phyloP scores from a whole-genome alignment of 495 filamentous ascomycete species.

The Diplogelasinospora grovesii region DNA sequence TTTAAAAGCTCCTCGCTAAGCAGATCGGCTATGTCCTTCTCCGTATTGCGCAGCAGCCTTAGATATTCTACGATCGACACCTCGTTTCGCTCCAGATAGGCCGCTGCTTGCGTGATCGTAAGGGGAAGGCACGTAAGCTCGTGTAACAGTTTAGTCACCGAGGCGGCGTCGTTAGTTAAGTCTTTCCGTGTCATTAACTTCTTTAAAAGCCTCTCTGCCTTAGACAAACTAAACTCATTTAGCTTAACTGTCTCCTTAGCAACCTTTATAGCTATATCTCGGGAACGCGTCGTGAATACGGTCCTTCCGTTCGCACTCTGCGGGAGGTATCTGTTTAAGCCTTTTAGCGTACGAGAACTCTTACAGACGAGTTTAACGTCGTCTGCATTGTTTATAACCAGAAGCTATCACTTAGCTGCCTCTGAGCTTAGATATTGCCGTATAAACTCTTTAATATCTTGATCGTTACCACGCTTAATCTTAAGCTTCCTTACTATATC shows the following conservation, averaged over 20 bases:
- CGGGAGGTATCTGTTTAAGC: conserved; percentile 25
- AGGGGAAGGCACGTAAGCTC: conserved; percentile 36
- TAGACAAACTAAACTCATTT: conserved; percentile 16
- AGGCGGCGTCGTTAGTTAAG: conserved; percentile 1
- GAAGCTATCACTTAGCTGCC: conserved; percentile 20
- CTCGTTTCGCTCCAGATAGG: conserved; percentile 38
- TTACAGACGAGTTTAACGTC: conserved; percentile 16
- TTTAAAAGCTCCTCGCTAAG: conserved; percentile 47
- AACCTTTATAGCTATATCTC: conserved; percentile 16
- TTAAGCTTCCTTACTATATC: conserved; percentile 27
- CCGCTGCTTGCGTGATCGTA: conserved; percentile 40
- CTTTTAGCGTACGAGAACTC: conserved; percentile 8
- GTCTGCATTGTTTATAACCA: conserved; percentile 32
- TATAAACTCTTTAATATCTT: conserved; percentile 17
- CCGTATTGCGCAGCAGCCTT: conserved; percentile 32
- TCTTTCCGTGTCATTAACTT: conserved; percentile 10
- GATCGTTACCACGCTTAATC: conserved; percentile 3
- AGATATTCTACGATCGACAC: conserved; percentile 36
- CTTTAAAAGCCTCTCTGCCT: conserved; percentile 14
- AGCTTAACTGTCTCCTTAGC: conserved; percentile 19
- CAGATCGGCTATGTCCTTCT: conserved; percentile 31
- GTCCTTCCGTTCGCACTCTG: conserved; percentile 17
- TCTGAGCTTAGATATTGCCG: conserved; percentile 15
- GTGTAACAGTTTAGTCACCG: conserved; percentile 18
- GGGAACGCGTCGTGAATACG: conserved; percentile 28